Evolutionary conservation across 2,329 filamentous ascomycete species (phyloP).

Genomic region (Neonectria punicea): DNA sequence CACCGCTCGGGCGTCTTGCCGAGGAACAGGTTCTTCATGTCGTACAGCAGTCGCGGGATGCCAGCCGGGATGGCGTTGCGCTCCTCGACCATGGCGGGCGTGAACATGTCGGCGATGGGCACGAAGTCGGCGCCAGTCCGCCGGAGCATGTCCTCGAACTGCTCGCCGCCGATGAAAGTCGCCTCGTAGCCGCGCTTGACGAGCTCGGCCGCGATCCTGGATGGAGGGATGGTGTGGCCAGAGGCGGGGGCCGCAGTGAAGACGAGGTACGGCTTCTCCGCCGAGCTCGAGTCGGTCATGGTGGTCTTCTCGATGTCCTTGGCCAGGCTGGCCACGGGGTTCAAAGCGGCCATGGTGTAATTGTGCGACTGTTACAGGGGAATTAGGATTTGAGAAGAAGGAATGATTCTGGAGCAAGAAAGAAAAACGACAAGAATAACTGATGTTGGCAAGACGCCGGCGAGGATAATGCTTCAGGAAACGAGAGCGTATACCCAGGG

Average conservation of each 20-base stretch:
- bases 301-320: conserved; percentile 15
- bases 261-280: conserved; percentile 45
- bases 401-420: not conserved
- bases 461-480: not conserved
- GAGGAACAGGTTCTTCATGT: conserved; percentile 40
- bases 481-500: not conserved
- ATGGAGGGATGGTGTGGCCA: conserved; percentile 46
- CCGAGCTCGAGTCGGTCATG: not conserved
- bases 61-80: conserved; percentile 32
- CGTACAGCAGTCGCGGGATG: conserved; percentile 45
- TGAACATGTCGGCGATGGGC: conserved; percentile 17
- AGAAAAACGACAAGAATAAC: not conserved
- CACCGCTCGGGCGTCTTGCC: conserved; percentile 47
- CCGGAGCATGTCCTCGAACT: conserved; percentile 49
- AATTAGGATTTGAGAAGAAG: not conserved
- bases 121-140: conserved; percentile 52
- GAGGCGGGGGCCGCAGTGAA: conserved; percentile 41
- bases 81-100: conserved; percentile 32
- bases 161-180: conserved; percentile 52
- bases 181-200: conserved; percentile 53
- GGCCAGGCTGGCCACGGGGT: conserved; percentile 9
- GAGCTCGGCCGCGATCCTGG: conserved; percentile 51
- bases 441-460: not conserved
- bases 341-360: not conserved
- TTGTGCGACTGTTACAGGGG: not conserved